Percentiles rank a stretch among this genome's conserved stretches.
These are phyloP conservation scores for Zygoascus sp. DNA, from an alignment of 1,139 yeast genomes.

Conservation along the genomic window DNA sequence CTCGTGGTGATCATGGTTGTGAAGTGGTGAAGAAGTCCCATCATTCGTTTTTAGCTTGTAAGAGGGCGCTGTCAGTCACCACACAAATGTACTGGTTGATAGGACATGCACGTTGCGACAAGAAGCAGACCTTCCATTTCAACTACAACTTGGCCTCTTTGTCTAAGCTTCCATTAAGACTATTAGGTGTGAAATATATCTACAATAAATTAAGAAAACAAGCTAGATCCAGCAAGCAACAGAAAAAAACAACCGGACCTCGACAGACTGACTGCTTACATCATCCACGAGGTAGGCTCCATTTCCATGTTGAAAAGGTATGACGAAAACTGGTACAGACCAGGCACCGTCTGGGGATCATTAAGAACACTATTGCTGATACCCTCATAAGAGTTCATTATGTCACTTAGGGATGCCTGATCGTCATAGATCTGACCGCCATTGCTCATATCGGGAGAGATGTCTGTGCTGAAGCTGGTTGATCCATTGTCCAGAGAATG, in stretches of 20 bases:
- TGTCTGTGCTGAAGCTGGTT: background rate
- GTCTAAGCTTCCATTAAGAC: too few relatives aligned
- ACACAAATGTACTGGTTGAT: too few relatives aligned
- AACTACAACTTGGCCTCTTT: too few relatives aligned
- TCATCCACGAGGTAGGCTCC: constrained; percentile 13
- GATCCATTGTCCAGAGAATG: background rate
- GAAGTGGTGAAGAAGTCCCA: background rate
- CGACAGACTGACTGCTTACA: background rate
- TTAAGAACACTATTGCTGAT: constrained; percentile 2
- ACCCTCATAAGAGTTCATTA: background rate
- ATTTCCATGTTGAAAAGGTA: constrained; percentile 23
- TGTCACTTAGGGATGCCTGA: background rate
- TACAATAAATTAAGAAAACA: background rate
- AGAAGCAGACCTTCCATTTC: too few relatives aligned
- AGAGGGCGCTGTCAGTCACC: too few relatives aligned
- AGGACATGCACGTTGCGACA: too few relatives aligned
- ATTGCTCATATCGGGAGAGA: background rate
- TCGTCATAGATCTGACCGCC: background rate
- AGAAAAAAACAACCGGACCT: background rate
- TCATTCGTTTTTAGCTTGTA: too few relatives aligned
- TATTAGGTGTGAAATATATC: too few relatives aligned
- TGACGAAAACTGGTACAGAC: constrained; percentile 23
- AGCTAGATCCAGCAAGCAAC: background rate
- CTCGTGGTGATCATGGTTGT: background rate
- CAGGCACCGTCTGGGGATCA: constrained; percentile 21